A percentile compares a stretch with the other conserved stretches of the same genome.
These are phyloP conservation scores for Lophiostoma macrostomum DNA, from an alignment of 495 filamentous ascomycete genomes.

Conservation along the genomic window DNA sequence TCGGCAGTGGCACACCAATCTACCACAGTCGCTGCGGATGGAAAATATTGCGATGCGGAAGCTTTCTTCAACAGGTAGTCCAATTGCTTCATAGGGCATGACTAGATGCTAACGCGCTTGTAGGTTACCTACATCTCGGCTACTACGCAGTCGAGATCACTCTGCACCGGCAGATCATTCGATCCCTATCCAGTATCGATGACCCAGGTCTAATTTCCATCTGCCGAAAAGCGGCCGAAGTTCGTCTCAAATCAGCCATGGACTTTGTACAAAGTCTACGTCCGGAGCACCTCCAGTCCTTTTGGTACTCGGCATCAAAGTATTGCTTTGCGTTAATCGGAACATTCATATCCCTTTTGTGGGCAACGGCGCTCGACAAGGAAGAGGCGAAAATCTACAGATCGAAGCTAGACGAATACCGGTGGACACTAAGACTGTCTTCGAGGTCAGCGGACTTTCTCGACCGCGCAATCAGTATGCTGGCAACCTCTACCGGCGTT, in stretches of 20 bases:
- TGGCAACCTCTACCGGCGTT: slow-evolving; percentile 29
- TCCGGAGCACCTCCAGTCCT: slow-evolving; percentile 66
- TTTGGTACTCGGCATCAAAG: slow-evolving; percentile 51
- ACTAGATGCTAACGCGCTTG: neutral
- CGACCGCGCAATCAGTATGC: slow-evolving; percentile 32
- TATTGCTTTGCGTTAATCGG: slow-evolving; percentile 35
- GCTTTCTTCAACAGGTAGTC: slow-evolving; percentile 29
- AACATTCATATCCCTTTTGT: slow-evolving; percentile 30
- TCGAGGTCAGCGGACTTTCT: slow-evolving; percentile 32
- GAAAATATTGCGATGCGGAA: slow-evolving; percentile 40
- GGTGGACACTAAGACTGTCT: slow-evolving; percentile 30
- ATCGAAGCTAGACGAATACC: slow-evolving; percentile 31
- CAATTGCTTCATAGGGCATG: neutral
- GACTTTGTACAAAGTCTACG: slow-evolving; percentile 73
- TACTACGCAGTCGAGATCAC: slow-evolving; percentile 64
- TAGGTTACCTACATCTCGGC: slow-evolving; percentile 56
- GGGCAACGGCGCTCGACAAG: slow-evolving; percentile 25
- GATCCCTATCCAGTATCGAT: slow-evolving; percentile 47
- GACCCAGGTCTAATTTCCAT: slow-evolving; percentile 44
- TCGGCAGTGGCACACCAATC: slow-evolving; percentile 57
- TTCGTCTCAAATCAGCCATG: slow-evolving; percentile 67
- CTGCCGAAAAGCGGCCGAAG: slow-evolving; percentile 47
- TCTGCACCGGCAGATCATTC: slow-evolving; percentile 59
- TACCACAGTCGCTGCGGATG: slow-evolving; percentile 55
- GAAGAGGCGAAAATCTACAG: slow-evolving; percentile 32